Base-by-base conservation (phyloP, 192 early-diverging fungal species). In the Coemansia sp. region DNA sequence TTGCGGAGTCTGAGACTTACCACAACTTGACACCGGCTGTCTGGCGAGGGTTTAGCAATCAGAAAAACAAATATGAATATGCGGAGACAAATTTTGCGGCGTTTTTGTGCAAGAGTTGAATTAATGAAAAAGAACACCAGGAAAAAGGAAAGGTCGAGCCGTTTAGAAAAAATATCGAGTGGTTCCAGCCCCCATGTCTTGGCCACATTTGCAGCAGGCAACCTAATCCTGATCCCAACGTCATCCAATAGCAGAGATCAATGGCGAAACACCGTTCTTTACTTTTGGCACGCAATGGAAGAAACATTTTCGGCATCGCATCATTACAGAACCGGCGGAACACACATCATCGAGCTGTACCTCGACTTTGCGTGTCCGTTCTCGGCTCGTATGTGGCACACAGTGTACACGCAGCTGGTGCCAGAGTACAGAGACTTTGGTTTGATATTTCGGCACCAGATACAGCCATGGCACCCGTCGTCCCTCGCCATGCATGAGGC, bases 381-480 rank as follows among this genome's bases (percentile, higher is more conserved):
- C 68, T 90, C 89, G 12, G 85, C 85, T 12, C 85, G 77, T 53
- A 54, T 89, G n/a, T 87, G 81, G 68, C 77, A 74, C 57, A 83
- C 66, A 32, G 62, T 87, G 17, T 65, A 73, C 32, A 29, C 69
- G 21, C 74, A 87, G 56, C 77, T 92, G 12, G 29, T 88, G 51
- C 87, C 89, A 5, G 82, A 68, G 48, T 51, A 89, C 8, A 60
- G 72, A 3, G 10, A 76, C 21, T 14, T 66, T 23, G 65, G 84
- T 22, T 70, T 94, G 48, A 69, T 90, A 14, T 88, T 94, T 67
- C 82, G 91, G 15, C 90, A 94, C 64, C 92, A 94, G 72, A 82
- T 94, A 50, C 92, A 94, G 60, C 88, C 91, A 1, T 93, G 92
- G 92, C 91, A 94, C 69, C 91, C 91, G 0, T 67, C 73, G 21